Evolutionary conservation across 129 eudicot genomes (phyloP).

Genomic region (Smallanthus sonchifolius): DNA sequence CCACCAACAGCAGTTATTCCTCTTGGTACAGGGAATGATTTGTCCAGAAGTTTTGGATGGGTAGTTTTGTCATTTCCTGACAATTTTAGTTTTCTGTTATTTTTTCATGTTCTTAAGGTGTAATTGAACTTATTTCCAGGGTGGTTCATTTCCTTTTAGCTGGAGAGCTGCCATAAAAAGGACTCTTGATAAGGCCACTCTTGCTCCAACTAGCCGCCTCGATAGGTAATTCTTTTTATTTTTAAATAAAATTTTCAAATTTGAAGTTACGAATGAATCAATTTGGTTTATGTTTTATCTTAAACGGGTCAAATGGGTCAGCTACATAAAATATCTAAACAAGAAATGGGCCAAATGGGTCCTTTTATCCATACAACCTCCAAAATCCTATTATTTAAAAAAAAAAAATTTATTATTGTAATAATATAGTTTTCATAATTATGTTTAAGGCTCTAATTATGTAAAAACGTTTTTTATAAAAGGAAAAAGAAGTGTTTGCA

Average conservation of each 20-base stretch:
- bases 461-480: background rate
- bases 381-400: background rate
- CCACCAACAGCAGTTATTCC: slow-evolving; percentile 93
- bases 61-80: slow-evolving; percentile 38
- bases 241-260: too few species aligned
- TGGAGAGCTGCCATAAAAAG: slow-evolving; percentile 86
- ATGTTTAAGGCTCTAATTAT: background rate
- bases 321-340: background rate
- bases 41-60: slow-evolving; percentile 98
- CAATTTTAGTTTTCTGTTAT: background rate
- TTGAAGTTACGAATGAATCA: background rate
- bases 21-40: slow-evolving; percentile 96
- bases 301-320: background rate
- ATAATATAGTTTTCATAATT: background rate
- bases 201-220: slow-evolving; percentile 46
- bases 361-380: too few species aligned
- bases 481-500: background rate
- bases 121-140: slow-evolving; percentile 41
- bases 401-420: too few species aligned
- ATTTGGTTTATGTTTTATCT: background rate
- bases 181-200: slow-evolving; percentile 68
- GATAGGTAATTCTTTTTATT: slow-evolving; percentile 74
- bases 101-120: slow-evolving; percentile 14
- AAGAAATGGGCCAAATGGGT: background rate
- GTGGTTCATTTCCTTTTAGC: slow-evolving; percentile 92